Base-by-base conservation (phyloP, 768 basidiomycete species). In the Agrocybe chaxingu region DNA sequence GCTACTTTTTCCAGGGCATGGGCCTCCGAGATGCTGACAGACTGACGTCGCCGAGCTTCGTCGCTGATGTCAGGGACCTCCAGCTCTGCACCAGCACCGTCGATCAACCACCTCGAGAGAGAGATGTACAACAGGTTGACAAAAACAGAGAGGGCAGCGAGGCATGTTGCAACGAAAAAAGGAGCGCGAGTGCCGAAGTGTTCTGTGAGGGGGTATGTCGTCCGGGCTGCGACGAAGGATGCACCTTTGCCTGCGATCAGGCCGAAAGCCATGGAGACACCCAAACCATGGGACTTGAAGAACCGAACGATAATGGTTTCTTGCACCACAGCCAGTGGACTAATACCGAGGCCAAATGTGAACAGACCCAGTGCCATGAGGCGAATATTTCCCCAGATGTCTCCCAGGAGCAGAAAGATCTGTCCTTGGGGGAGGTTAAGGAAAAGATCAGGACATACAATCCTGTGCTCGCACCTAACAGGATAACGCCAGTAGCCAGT, bases 291-390 rank as follows among this genome's bases (percentile, higher is more conserved):
- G 0, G 82, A 78, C 54, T 78, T 80, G 72, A 90, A 92, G 69
- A 88, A 88, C 19, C 85, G 84, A 38, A 90, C 85, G 45, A 92
- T 88, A 55, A 91, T 90, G 5, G 85, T 85, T 65, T 92, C 90
- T 69, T 88, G 91, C 1, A 87, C 83, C 6, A 93, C 90, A 1
- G 89, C 82, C 5, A 93, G 71, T 0, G 91, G 91, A 56, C 86
- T 85, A 39, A 89, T 74, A 3, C 89, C 90, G 2, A 92, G 70
- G 6, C 90, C 91, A 59, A 88, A 92, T 38, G 90, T 68, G 57
- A 90, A 90, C 51, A 92, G 73, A 1, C 90, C 91, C 16, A 86
- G 59, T 3, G 82, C 77, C 87, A 91, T 90, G 19, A 84, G 47
- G 9, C 79, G 78, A n/a, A 91, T 74, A 59, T 74, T 77, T 18